Evolutionary conservation across 768 basidiomycete genomes (phyloP), one percentile per base, ranked within the genome.

Genomic region (Infundibulicybe gibba): DNA sequence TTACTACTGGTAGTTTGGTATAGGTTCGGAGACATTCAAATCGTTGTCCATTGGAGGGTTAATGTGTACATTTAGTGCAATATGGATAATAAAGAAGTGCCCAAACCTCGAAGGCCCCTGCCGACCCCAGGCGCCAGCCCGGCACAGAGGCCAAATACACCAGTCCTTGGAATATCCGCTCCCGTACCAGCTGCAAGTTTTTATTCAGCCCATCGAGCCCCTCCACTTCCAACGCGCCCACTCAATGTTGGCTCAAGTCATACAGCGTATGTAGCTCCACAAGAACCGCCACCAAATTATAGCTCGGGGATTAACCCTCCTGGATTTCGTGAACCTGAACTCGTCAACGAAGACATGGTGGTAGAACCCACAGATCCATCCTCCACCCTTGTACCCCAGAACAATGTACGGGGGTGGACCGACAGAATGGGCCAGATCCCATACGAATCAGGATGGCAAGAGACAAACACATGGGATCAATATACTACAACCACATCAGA

Each of bases 251-350:
- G 76, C n/a, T 77, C 79, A 0, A 64, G 56, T 31, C 67, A 70
- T 49, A 76, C 77, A 5, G 58, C 65, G 6, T 72, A 72, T 54
- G 52, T 68, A 4, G 49, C 67, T 8, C 62, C 70, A 14, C 48
- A 54, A 14, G 64, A 63, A 31, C 69, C 74, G 14, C 35, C 17
- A 38, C 71, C 74, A 15, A 59, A 64, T 12, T 73, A 73, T 50
- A 51, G 57, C 14, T 54, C 65, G 9, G 45, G 63, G 12, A 52
- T 56, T 34, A 62, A 59, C 37, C 56, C 62, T 11, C 50, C 64
- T 13, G 65, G 61, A 15, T 81, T 71, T 60, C 75, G 79, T 20
- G 80, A 83, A 58, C 79, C 81, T 0, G 79, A 83, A 55, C 66
- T 79, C 10, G 69, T 82, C 2, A 56, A 62, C 21, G 79, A 77